Conservation (phyloP, 495 filamentous ascomycete genomes). For the Penicillium diatomitis region DNA sequence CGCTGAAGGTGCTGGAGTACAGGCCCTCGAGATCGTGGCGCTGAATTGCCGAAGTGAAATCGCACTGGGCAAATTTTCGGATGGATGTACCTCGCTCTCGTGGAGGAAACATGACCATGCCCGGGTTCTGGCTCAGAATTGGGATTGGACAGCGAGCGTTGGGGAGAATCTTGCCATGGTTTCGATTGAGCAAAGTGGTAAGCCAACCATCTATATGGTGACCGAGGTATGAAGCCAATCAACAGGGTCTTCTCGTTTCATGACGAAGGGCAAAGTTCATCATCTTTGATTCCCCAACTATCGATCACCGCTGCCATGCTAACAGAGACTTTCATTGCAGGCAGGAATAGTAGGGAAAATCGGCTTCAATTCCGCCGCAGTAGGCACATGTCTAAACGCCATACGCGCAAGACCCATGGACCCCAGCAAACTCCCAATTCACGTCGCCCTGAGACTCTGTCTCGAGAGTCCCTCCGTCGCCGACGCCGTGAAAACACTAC, state of each 20-base stretch:
- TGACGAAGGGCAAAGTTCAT: too few relatives aligned
- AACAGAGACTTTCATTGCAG: conserved; percentile 12
- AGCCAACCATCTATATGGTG: conserved; percentile 42
- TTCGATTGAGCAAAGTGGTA: conserved; percentile 38
- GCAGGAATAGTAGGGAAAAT: conserved; percentile 67
- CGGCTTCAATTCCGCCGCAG: conserved; percentile 52
- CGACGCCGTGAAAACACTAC: conserved; percentile 41
- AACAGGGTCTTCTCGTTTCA: too few relatives aligned
- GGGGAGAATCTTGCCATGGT: conserved; percentile 47
- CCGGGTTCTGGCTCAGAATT: conserved; percentile 54
- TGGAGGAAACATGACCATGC: conserved; percentile 35
- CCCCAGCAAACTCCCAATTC: conserved; percentile 46
- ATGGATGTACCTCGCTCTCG: conserved; percentile 54
- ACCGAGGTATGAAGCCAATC: conserved; percentile 22
- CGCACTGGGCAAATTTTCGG: conserved; percentile 50
- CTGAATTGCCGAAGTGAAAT: conserved; percentile 63
- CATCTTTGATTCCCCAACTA: too few relatives aligned
- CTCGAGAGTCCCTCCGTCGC: conserved; percentile 46
- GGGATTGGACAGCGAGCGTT: conserved; percentile 48
- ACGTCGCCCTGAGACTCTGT: conserved; percentile 51
- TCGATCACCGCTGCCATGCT: too few relatives aligned
- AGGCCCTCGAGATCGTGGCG: conserved; percentile 51
- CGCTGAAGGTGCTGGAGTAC: conserved; percentile 46
- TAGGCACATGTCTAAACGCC: conserved; percentile 61
- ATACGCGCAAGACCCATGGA: conserved; percentile 51